Percentiles rank a stretch among this genome's conserved stretches.
Evolutionary conservation across 805 yeast species (phyloP).

Genomic region (Metschnikowia kunwiensis): DNA sequence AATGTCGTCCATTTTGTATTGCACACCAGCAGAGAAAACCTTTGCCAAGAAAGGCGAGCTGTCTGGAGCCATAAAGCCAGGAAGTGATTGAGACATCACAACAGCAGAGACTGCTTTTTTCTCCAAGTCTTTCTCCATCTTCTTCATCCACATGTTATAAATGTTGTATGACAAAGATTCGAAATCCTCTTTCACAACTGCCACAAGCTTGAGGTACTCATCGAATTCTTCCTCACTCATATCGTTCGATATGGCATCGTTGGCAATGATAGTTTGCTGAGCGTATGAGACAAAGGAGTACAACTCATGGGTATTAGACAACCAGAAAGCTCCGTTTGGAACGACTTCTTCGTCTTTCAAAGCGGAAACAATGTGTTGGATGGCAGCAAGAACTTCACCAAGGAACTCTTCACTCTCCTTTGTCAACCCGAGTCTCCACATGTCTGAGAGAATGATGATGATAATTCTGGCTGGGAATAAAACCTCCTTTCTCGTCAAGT

Average conservation of each 20-base stretch:
- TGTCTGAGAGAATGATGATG: conserved; percentile 86
- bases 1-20: conserved; percentile 92
- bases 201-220: conserved; percentile 83
- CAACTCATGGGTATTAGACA: conserved; percentile 92
- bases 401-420: conserved; percentile 87
- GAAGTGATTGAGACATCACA: conserved; percentile 88
- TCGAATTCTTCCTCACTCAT: conserved; percentile 89
- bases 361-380: conserved; percentile 78
- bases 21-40: conserved; percentile 67
- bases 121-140: conserved; percentile 84
- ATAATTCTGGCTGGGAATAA: conserved; percentile 94
- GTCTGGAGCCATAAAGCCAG: conserved; percentile 92
- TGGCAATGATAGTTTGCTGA: conserved; percentile 83
- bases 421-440: conserved; percentile 97
- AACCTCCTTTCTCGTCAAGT: conserved; percentile 82
- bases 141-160: conserved; percentile 96
- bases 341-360: conserved; percentile 83
- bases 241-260: conserved; percentile 72
- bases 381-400: conserved; percentile 82
- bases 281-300: conserved; percentile 94
- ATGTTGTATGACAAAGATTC: conserved; percentile 90
- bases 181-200: conserved; percentile 89
- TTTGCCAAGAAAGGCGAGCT: conserved; percentile 77
- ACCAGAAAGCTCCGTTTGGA: conserved; percentile 95
- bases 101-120: conserved; percentile 94